Percentiles rank a stretch among this genome's conserved stretches.
Conservation (phyloP, 805 yeast genomes). For the Lachancea fermentati region DNA sequence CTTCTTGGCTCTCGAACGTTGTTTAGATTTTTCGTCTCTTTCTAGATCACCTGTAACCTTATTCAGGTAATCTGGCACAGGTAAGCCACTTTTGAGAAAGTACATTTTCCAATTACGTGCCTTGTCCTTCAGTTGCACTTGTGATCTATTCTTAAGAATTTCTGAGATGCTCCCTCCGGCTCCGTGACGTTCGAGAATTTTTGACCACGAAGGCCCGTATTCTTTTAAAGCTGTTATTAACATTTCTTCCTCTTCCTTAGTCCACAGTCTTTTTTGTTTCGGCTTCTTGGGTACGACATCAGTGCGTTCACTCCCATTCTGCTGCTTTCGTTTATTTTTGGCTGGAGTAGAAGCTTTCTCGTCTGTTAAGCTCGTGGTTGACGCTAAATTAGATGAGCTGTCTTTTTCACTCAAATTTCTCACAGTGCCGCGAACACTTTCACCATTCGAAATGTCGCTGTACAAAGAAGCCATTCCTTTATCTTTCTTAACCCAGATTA, state of each 20-base stretch:
- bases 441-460: neutral
- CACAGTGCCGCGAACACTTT: too few species aligned
- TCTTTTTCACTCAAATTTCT: too few species aligned
- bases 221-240: slow-evolving; percentile 69
- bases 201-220: slow-evolving; percentile 92
- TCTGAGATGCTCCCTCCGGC: slow-evolving; percentile 88
- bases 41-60: slow-evolving; percentile 86
- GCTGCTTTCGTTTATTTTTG: neutral
- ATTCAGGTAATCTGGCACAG: slow-evolving; percentile 72
- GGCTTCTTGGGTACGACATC: slow-evolving; percentile 16
- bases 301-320: neutral
- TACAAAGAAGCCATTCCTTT: slow-evolving; percentile 28
- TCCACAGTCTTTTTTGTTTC: slow-evolving; percentile 50
- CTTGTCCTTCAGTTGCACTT: slow-evolving; percentile 91
- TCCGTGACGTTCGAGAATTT: slow-evolving; percentile 84
- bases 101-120: slow-evolving; percentile 94
- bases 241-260: slow-evolving; percentile 82
- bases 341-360: too few species aligned
- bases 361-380: too few species aligned
- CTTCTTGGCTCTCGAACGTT: slow-evolving; percentile 12
- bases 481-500: slow-evolving; percentile 62
- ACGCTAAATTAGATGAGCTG: too few species aligned
- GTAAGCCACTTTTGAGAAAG: slow-evolving; percentile 66
- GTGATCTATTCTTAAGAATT: slow-evolving; percentile 77
- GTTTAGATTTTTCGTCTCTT: slow-evolving; percentile 41